Conservation (phyloP, 2,329 filamentous ascomycete genomes). For the Penicillium nordicum region DNA sequence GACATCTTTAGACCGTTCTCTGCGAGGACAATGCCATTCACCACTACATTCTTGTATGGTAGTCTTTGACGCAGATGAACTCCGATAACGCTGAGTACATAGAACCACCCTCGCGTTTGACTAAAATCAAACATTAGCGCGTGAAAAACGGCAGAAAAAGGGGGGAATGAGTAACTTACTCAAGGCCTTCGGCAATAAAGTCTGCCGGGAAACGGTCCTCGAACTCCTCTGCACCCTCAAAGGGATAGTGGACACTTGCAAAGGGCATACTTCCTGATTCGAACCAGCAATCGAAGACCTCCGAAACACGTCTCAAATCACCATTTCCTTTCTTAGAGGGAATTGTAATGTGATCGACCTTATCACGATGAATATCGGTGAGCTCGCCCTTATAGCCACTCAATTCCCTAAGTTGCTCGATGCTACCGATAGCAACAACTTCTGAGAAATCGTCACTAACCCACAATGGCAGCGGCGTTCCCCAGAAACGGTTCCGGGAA, state of each 20-base stretch:
- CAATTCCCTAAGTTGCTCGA: conserved; percentile 76
- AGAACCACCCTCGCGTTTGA: conserved; percentile 96
- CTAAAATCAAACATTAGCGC: conserved; percentile 46
- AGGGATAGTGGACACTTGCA: conserved; percentile 85
- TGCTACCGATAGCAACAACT: conserved; percentile 78
- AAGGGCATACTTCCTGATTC: conserved; percentile 97
- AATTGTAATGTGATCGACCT: conserved; percentile 91
- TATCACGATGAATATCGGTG: conserved; percentile 84
- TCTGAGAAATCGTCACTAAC: conserved; percentile 86
- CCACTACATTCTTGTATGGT: conserved; percentile 94
- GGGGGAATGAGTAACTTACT: background rate
- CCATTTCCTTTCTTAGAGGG: conserved; percentile 86
- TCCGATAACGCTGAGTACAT: conserved; percentile 83
- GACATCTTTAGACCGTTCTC: conserved; percentile 99
- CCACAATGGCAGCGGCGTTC: conserved; percentile 89
- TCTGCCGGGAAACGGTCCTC: conserved; percentile 81
- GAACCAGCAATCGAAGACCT: conserved; percentile 97
- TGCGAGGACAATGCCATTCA: conserved; percentile 89
- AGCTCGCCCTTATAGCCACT: conserved; percentile 84
- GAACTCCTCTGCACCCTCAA: conserved; percentile 80
- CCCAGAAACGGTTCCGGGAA: conserved; percentile 91
- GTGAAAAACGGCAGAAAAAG: background rate
- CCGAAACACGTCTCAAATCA: conserved; percentile 71
- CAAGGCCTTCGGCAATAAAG: conserved; percentile 79
- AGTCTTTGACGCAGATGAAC: conserved; percentile 80